phyloP scores from a whole-genome alignment of 768 basidiomycete species.

The Naganishia onofrii region DNA sequence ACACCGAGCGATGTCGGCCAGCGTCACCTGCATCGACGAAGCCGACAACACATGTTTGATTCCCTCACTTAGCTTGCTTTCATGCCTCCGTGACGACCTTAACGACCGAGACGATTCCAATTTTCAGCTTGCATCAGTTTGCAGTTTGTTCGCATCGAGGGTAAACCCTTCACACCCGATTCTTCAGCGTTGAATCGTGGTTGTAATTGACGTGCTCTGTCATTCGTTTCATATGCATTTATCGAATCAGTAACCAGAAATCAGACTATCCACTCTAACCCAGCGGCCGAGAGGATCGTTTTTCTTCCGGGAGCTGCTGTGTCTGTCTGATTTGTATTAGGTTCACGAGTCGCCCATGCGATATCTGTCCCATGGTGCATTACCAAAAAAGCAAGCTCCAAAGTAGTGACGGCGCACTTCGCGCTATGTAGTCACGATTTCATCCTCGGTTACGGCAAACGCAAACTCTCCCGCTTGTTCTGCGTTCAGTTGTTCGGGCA shows the following conservation, averaged over 20 bases:
- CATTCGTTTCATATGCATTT: constrained; percentile 3
- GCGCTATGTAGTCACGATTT: constrained; percentile 7
- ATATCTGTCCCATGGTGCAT: too few species aligned
- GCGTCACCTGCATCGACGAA: constrained; percentile 6
- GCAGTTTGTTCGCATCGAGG: background rate
- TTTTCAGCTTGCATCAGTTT: background rate
- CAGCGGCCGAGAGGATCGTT: too few species aligned
- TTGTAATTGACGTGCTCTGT: background rate
- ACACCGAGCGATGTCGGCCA: background rate
- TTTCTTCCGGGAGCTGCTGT: too few species aligned
- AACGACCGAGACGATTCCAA: constrained; percentile 1
- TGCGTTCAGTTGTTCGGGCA: background rate
- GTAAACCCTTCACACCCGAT: background rate
- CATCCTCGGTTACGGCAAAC: background rate
- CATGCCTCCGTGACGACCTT: constrained; percentile 8
- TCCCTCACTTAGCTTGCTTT: background rate
- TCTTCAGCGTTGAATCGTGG: constrained; percentile 22
- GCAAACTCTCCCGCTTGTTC: constrained; percentile 7
- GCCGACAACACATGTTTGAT: constrained; percentile 9
- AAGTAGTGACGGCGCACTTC: too few species aligned
- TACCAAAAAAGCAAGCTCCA: too few species aligned
- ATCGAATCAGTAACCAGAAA: background rate
- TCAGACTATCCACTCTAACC: too few species aligned
- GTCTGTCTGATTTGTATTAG: too few species aligned
- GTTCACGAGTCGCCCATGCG: too few species aligned